Evolutionary conservation across 306 rosid species (phyloP).

Genomic region (Echinosophora koreensis): DNA sequence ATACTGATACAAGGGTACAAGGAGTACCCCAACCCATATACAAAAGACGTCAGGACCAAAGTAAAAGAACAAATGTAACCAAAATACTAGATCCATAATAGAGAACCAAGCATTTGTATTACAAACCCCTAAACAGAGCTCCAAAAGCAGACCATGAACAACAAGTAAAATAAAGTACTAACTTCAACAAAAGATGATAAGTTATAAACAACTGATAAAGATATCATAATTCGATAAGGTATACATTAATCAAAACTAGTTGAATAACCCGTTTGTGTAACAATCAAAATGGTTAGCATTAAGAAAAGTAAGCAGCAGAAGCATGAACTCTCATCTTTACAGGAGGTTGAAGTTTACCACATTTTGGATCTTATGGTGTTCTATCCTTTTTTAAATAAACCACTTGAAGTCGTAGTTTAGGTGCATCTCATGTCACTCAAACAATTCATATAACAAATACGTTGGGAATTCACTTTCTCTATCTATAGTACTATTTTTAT

Average conservation of each 20-base stretch:
- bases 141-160: too few species aligned
- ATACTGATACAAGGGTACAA: too few species aligned
- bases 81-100: too few species aligned
- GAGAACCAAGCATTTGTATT: too few species aligned
- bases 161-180: too few species aligned
- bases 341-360: background rate
- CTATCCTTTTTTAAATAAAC: background rate
- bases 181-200: background rate
- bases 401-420: background rate
- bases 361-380: background rate
- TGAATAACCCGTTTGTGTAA: background rate
- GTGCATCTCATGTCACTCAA: background rate
- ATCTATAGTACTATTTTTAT: too few species aligned
- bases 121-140: too few species aligned
- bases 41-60: too few species aligned
- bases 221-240: background rate
- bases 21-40: too few species aligned
- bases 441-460: conserved; percentile 2
- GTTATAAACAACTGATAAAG: background rate
- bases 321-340: background rate
- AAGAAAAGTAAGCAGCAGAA: background rate
- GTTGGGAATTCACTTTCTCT: conserved; percentile 6
- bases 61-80: too few species aligned
- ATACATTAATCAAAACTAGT: background rate
- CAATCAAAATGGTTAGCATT: background rate